These are phyloP conservation scores for Carpinus fangiana DNA, from an alignment of 306 rosid species.

Conservation along the genomic window DNA sequence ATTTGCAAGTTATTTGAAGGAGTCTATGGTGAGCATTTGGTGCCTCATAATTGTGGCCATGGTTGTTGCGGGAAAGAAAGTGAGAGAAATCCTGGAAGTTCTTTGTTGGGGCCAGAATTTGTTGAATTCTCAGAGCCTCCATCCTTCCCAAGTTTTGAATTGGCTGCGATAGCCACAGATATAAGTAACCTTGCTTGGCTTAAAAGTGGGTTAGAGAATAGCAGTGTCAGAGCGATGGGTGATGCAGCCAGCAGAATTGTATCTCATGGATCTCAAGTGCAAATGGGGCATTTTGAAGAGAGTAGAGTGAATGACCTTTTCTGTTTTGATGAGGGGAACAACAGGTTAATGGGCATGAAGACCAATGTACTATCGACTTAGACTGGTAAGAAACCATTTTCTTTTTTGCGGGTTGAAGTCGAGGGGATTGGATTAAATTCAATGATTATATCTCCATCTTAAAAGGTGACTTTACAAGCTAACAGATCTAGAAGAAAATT, in stretches of 20 bases:
- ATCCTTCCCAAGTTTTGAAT: constrained; percentile 76
- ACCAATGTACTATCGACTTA: constrained; percentile 30
- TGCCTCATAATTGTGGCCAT: constrained; percentile 77
- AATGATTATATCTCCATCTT: neutral
- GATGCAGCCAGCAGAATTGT: constrained; percentile 51
- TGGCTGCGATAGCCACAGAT: constrained; percentile 92
- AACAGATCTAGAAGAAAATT: neutral
- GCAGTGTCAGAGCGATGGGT: constrained; percentile 64
- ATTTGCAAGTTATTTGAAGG: constrained; percentile 59
- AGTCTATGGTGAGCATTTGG: constrained; percentile 43
- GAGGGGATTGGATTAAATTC: constrained; percentile 1
- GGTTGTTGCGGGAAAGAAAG: constrained; percentile 60
- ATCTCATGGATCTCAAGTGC: constrained; percentile 50
- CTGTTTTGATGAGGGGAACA: constrained; percentile 28
- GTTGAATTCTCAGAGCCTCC: constrained; percentile 72
- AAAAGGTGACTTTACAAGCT: neutral
- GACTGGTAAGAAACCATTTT: neutral
- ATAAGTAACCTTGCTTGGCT: constrained; percentile 94
- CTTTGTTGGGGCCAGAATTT: constrained; percentile 90
- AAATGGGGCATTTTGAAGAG: constrained; percentile 42
- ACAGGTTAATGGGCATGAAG: constrained; percentile 25
- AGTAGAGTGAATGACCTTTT: constrained; percentile 21
- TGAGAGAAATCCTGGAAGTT: constrained; percentile 34
- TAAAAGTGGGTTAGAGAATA: constrained; percentile 89
- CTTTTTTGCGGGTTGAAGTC: constrained; percentile 1